These are phyloP conservation scores for Endoconidiophora laricicola DNA, from an alignment of 2,329 filamentous ascomycete genomes.

Conservation along the genomic window DNA sequence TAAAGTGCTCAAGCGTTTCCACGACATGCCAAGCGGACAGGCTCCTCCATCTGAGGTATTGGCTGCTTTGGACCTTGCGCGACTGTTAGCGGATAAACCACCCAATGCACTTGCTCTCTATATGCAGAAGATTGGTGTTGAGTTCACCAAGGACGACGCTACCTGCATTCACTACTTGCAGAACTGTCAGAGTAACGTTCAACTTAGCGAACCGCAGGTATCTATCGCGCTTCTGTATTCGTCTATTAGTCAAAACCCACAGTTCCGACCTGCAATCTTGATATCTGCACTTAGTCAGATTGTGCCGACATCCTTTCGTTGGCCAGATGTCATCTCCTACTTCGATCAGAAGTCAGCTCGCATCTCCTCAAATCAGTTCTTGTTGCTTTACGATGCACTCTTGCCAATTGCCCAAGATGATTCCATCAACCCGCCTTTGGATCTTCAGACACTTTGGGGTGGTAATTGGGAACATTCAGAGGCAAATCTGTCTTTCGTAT, in stretches of 20 bases:
- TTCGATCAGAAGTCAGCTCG: slow-evolving; percentile 69
- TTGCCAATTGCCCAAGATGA: slow-evolving; percentile 50
- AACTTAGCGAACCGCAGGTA: slow-evolving; percentile 67
- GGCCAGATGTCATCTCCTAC: slow-evolving; percentile 55
- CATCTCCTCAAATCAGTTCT: slow-evolving; percentile 64
- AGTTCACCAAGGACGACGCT: slow-evolving; percentile 62
- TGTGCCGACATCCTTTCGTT: slow-evolving; percentile 45
- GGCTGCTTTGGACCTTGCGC: slow-evolving; percentile 51
- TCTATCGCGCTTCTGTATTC: slow-evolving; percentile 59
- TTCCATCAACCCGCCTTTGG: slow-evolving; percentile 39
- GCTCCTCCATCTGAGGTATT: slow-evolving; percentile 55
- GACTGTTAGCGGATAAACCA: slow-evolving; percentile 43
- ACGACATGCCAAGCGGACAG: slow-evolving; percentile 27
- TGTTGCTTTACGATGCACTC: slow-evolving; percentile 64
- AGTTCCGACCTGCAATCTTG: slow-evolving; percentile 35
- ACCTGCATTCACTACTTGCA: slow-evolving; percentile 39
- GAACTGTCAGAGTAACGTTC: slow-evolving; percentile 34
- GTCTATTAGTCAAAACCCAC: slow-evolving; percentile 39
- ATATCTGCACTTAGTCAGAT: slow-evolving; percentile 47
- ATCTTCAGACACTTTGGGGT: slow-evolving; percentile 82
- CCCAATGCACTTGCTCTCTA: slow-evolving; percentile 42
- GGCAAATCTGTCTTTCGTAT: slow-evolving; percentile 85
- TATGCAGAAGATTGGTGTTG: slow-evolving; percentile 58
- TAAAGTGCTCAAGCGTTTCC: slow-evolving; percentile 52
- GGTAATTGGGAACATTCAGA: slow-evolving; percentile 74